A percentile compares a stretch with the other conserved stretches of the same genome.
phyloP scores from a whole-genome alignment of 495 filamentous ascomycete genomes.

The Penicillium herquei region DNA sequence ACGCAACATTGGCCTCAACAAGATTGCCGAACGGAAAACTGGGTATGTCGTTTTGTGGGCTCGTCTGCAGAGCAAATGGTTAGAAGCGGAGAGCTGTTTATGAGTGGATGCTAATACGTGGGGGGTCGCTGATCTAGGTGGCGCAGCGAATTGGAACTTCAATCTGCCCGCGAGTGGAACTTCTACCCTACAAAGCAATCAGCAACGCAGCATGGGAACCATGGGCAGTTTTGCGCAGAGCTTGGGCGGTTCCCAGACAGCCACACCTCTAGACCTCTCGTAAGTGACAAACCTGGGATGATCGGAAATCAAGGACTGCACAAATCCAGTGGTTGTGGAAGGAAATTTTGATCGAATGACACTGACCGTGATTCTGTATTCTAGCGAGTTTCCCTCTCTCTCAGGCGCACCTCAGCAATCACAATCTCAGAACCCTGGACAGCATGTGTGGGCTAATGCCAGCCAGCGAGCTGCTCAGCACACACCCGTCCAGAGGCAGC shows the following conservation, averaged over 20 bases:
- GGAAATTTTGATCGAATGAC: background rate
- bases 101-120: constrained; percentile 29
- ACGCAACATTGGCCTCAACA: constrained; percentile 54
- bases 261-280: constrained; percentile 75
- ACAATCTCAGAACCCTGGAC: constrained; percentile 54
- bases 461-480: constrained; percentile 57
- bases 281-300: constrained; percentile 50
- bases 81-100: background rate
- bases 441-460: constrained; percentile 67
- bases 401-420: constrained; percentile 69
- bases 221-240: constrained; percentile 80
- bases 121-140: constrained; percentile 49
- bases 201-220: constrained; percentile 59
- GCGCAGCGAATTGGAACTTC: constrained; percentile 72
- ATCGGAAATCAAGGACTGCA: background rate
- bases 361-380: constrained; percentile 17
- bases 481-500: constrained; percentile 65
- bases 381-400: constrained; percentile 81
- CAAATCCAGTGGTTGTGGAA: background rate
- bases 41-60: constrained; percentile 48
- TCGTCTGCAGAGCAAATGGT: constrained; percentile 1
- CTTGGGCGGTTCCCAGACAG: constrained; percentile 71
- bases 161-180: constrained; percentile 71
- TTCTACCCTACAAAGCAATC: constrained; percentile 55
- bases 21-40: constrained; percentile 75